Percentiles rank a stretch among this genome's conserved stretches.
Evolutionary conservation across 139 green algal genomes (phyloP).

Genomic region (Limnomonas spitsbergensis): DNA sequence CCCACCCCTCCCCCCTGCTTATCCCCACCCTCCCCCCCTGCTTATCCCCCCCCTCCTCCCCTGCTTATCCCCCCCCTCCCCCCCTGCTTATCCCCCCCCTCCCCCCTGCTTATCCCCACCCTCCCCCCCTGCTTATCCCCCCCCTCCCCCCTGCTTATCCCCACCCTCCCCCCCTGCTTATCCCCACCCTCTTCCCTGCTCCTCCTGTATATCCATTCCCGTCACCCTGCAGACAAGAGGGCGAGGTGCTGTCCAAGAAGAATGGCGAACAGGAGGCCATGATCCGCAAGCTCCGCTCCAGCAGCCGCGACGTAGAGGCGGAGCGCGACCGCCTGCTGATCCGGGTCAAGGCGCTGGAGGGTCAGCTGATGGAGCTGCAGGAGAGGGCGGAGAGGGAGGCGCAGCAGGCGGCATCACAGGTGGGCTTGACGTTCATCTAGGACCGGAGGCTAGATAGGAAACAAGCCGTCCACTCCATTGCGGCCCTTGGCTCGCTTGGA

Average conservation of each 20-base stretch:
- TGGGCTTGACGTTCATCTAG: background rate
- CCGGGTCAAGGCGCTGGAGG: slow-evolving; percentile 33
- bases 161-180: too few relatives aligned
- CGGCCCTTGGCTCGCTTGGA: background rate
- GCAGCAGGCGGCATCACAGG: slow-evolving; percentile 18
- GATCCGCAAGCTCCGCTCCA: slow-evolving; percentile 70
- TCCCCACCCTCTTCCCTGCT: too few relatives aligned
- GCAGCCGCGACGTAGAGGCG: slow-evolving; percentile 27
- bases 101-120: too few relatives aligned
- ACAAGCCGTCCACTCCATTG: background rate
- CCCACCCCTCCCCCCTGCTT: too few relatives aligned
- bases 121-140: too few relatives aligned
- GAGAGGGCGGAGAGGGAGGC: slow-evolving; percentile 24
- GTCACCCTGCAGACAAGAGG: slow-evolving; percentile 51
- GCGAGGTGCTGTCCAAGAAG: slow-evolving; percentile 74
- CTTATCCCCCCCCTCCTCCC: too few relatives aligned
- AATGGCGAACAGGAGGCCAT: slow-evolving; percentile 70
- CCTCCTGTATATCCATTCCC: too few relatives aligned
- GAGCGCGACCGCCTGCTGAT: slow-evolving; percentile 31
- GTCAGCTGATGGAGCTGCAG: slow-evolving; percentile 42
- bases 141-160: too few relatives aligned
- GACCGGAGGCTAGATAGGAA: background rate
- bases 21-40: too few relatives aligned
- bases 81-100: too few relatives aligned
- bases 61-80: too few relatives aligned